Evolutionary conservation across 1,139 yeast genomes (phyloP), one percentile per base, ranked within the genome.

Genomic region (Suhomyces terraborum): DNA sequence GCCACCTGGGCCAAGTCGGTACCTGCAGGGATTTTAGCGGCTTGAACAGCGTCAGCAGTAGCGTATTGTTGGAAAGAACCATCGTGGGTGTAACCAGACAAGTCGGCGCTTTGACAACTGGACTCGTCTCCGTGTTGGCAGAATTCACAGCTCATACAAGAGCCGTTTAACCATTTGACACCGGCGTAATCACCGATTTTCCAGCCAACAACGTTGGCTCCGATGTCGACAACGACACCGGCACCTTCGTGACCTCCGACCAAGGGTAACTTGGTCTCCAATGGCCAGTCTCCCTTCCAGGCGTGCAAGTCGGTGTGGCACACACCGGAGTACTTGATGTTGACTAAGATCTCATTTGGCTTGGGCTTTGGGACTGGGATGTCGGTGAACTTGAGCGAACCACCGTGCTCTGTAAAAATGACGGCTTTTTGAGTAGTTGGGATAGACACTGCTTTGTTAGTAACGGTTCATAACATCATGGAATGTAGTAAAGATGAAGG

Each of bases 181-280:
- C 93, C 94, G 45, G 93, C 94, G 40, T 62, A 70, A 62, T 85
- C 93, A 57, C 94, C 94, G 55, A 83, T 62, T 59, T 83, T 75
- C 71, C 85, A 83, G 30, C 83, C 82, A 54, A 67, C 74, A 52
- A 84, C 94, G 51, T 79, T 73, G 32, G 69, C 69, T 58, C 93
- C 94, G 70, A 79, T 52, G 75, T 55, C 88, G 45, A 84, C 91
- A 49, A 85, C 93, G 27, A 79, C 79, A 66, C 94, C 94, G 27
- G 91, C 89, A 68, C 93, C 93, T 67, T 85, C 94, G 72, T 85
- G 94, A 57, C 94, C 94, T 50, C 88, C 89, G 40, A 83, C 87
- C 52, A 82, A 67, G 17, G 88, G 88, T 49, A 79, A 70, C 64
- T 82, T 82, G 51, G 82, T 76, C 41, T 67, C 69, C 54, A 80